Percentiles rank a stretch among this genome's conserved stretches.
Conservation (phyloP, 495 filamentous ascomycete species). For the Margaritispora aquatica region DNA sequence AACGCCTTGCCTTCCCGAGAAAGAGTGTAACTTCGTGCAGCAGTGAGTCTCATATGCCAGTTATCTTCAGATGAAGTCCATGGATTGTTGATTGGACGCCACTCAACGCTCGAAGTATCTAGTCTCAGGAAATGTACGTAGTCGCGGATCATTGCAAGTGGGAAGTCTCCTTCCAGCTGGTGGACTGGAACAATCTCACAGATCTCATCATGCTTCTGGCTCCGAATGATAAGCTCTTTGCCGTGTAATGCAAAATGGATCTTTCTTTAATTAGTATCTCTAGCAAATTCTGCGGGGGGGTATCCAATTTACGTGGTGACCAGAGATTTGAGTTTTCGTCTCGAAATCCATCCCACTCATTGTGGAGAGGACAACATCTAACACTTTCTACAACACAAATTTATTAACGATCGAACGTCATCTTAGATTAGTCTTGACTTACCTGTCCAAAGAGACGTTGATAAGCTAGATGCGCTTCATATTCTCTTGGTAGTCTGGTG, state of each 20-base stretch:
- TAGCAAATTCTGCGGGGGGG: background rate
- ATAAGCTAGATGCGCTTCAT: conserved; percentile 28
- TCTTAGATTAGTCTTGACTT: background rate
- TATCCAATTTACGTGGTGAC: conserved; percentile 20
- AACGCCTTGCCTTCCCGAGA: background rate
- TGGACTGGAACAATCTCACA: conserved; percentile 36
- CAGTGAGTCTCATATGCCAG: conserved; percentile 3
- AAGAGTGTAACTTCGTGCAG: background rate
- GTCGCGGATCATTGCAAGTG: conserved; percentile 33
- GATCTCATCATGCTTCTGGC: background rate
- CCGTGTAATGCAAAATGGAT: conserved; percentile 15
- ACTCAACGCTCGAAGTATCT: conserved; percentile 33
- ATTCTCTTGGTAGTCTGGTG: conserved; percentile 31
- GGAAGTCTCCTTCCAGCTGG: conserved; percentile 37
- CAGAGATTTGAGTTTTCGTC: conserved; percentile 14
- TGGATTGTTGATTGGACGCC: conserved; percentile 29
- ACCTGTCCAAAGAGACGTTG: conserved; percentile 34
- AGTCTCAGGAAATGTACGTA: conserved; percentile 46
- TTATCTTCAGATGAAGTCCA: conserved; percentile 28
- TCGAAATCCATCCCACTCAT: conserved; percentile 24
- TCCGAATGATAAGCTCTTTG: conserved; percentile 17
- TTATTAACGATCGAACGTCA: background rate
- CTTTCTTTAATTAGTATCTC: background rate
- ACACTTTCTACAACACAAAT: background rate
- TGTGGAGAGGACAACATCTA: background rate